Conservation (phyloP, 306 rosid genomes). For the Nissolia schottii region DNA sequence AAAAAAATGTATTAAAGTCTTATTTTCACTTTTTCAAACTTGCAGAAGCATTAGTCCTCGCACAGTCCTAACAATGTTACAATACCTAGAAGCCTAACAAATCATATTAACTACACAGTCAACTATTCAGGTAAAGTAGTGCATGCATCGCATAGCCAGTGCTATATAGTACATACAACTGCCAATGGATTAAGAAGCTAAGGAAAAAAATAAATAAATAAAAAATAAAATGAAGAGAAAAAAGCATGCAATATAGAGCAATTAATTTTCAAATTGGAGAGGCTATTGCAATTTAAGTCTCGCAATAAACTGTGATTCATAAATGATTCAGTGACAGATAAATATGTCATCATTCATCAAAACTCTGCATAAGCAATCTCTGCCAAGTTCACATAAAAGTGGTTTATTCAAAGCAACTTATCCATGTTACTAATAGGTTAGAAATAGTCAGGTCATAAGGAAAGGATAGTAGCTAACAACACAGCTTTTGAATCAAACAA, state of each 20-base stretch:
- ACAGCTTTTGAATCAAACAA: not conserved
- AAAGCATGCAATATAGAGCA: not conserved
- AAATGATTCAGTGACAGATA: not conserved
- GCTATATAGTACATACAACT: not conserved
- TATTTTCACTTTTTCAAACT: conserved; percentile 12
- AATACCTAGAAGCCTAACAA: not conserved
- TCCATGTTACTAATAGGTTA: not conserved
- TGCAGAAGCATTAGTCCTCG: conserved; percentile 15
- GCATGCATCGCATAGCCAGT: not conserved
- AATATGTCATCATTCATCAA: too few species aligned
- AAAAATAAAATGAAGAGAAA: too few species aligned
- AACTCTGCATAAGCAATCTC: not conserved
- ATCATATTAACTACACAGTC: not conserved
- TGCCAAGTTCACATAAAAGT: not conserved
- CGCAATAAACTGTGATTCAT: not conserved
- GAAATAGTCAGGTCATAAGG: not conserved
- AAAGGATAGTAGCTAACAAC: not conserved
- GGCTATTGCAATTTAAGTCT: not conserved
- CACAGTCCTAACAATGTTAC: not conserved
- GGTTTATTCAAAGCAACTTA: not conserved
- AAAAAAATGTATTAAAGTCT: conserved; percentile 29
- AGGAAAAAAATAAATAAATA: too few species aligned
- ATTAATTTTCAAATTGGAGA: not conserved
- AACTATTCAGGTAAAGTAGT: not conserved
- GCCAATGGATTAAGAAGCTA: not conserved